Conservation (phyloP, 73 alveolate genomes). For the Symbiodinium pilosum region DNA sequence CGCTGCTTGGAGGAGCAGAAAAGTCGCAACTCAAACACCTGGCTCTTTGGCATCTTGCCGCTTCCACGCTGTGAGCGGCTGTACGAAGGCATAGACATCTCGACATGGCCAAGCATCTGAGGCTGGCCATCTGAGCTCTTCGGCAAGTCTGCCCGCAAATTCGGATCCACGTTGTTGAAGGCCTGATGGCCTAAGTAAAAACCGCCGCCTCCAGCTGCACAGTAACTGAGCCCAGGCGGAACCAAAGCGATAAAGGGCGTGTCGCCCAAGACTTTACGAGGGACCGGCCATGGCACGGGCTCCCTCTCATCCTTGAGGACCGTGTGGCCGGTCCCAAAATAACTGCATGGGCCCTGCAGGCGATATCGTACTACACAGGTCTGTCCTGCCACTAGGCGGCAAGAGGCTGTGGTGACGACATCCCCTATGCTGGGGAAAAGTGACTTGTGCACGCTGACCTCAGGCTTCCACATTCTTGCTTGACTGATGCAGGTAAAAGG, state of each 20-base stretch:
- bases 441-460: slow-evolving; percentile 87
- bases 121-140: slow-evolving; percentile 80
- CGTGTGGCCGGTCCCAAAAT: slow-evolving; percentile 52
- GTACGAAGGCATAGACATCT: slow-evolving; percentile 92
- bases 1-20: slow-evolving; percentile 90
- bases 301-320: slow-evolving; percentile 89
- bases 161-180: slow-evolving; percentile 94
- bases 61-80: slow-evolving; percentile 73
- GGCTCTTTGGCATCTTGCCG: slow-evolving; percentile 62
- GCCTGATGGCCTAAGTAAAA: slow-evolving; percentile 91
- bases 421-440: slow-evolving; percentile 90
- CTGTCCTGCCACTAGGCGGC: slow-evolving; percentile 89
- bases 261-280: slow-evolving; percentile 92
- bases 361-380: slow-evolving; percentile 88
- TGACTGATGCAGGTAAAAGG: not conserved
- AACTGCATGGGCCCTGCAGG: slow-evolving; percentile 63
- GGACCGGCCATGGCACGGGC: slow-evolving; percentile 94
- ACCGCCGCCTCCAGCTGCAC: slow-evolving; percentile 91
- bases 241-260: slow-evolving; percentile 90
- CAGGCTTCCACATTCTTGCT: not conserved
- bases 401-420: slow-evolving; percentile 70
- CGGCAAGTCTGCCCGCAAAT: slow-evolving; percentile 85
- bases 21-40: slow-evolving; percentile 45
- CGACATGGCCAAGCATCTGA: slow-evolving; percentile 92
- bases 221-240: slow-evolving; percentile 80